Conservation (phyloP, 805 yeast genomes). For the Kazachstania viticola region DNA sequence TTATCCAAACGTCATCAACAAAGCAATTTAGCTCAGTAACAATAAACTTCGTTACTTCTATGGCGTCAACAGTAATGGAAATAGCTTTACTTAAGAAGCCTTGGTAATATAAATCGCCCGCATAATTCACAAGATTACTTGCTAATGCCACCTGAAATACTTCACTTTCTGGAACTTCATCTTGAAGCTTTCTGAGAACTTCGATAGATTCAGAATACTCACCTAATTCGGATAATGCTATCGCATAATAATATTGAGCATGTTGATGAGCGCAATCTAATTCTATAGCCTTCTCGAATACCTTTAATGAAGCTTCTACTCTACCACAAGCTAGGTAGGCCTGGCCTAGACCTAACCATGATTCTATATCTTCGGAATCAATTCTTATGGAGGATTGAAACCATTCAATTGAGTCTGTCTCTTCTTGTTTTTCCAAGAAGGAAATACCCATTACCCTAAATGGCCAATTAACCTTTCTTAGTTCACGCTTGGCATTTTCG, state of each 20-base stretch:
- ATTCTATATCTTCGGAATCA: constrained; percentile 52
- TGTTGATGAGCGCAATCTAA: constrained; percentile 47
- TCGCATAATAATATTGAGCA: constrained; percentile 56
- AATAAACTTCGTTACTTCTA: constrained; percentile 25
- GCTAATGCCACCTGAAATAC: constrained; percentile 42
- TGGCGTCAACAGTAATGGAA: constrained; percentile 34
- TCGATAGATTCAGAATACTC: constrained; percentile 52
- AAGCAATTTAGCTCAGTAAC: constrained; percentile 8
- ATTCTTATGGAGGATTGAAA: constrained; percentile 78
- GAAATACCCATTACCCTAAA: constrained; percentile 77
- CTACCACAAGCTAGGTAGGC: constrained; percentile 81
- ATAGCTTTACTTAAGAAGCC: constrained; percentile 64
- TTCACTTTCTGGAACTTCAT: constrained; percentile 35
- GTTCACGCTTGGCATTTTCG: constrained; percentile 43
- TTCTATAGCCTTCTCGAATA: constrained; percentile 53
- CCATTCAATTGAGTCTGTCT: constrained; percentile 72
- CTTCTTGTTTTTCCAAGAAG: constrained; percentile 57
- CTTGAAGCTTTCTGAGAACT: constrained; percentile 34
- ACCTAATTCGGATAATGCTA: constrained; percentile 49
- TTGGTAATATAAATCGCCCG: constrained; percentile 38
- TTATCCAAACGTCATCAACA: constrained; percentile 56
- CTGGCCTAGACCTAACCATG: constrained; percentile 97
- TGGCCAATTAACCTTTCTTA: constrained; percentile 64
- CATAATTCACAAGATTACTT: constrained; percentile 44
- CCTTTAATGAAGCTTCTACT: constrained; percentile 75